Evolutionary conservation across 306 rosid species (phyloP), one percentile per base, ranked within the genome.

Genomic region (Cicer judaicum): DNA sequence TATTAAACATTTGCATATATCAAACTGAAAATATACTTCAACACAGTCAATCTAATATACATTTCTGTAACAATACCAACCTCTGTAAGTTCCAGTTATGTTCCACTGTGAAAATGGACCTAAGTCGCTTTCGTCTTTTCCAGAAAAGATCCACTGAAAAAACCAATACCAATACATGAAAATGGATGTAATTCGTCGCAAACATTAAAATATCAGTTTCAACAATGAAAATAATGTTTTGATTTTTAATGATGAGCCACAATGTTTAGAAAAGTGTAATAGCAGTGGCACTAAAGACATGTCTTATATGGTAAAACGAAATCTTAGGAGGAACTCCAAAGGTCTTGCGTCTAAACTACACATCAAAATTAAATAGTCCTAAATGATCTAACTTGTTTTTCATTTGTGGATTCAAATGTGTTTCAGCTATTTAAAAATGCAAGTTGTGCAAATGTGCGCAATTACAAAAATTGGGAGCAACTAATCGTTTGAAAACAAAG

Each of bases 71-170:
- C 78, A 82, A 78, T 40, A 70, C 94, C 70, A 83, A 94, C 99
- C 99, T 94, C 86, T 87, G 76, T 94, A 94, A 21, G 99, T 94
- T 86, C 99, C 99, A 7, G 89, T 92, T 79, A 94, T 90, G 74
- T 94, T 94, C 99, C 99, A 94, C 65, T 85, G 66, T 72, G 97
- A 87, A 85, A 90, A 94, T 55, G 96, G 93, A 76, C 96, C 99
- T 59, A 87, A 53, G 71, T 87, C 99, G 75, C 86, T 86, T 81
- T 92, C 96, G 2, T 90, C 96, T 85, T 90, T 94, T 78, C 87
- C 89, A 40, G 90, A 65, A 71, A 88, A 86, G 54, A 92, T 77
- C 99, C 99, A 92, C 99, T 94, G 96, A 87, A 88, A 86, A 67
- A 70, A 78, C 74, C 72, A 80, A 87, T 59, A 73, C 2, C 83